Base-by-base conservation (phyloP, 768 basidiomycete genomes). In the Udeniomyces megalosporus region DNA sequence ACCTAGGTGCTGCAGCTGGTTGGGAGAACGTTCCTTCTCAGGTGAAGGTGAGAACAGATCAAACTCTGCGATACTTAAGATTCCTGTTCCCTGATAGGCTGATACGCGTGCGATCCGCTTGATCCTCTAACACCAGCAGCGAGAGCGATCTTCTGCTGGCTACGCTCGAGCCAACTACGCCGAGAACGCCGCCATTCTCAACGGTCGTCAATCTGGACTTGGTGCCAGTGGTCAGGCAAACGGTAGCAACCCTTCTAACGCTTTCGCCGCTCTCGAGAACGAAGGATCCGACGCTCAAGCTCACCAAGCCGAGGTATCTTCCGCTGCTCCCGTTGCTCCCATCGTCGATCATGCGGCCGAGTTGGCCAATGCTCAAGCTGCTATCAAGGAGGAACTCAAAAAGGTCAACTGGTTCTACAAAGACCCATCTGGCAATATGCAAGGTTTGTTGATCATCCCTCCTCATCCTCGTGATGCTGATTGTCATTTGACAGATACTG, bases 391-490 rank as follows among this genome's bases (percentile, higher is more conserved):
- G 42, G 60, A 46, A 26, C 38, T 63, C 29, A 53, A 50, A 35
- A 32, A 57, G 35, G 62, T 63, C 24, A 82, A 88, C 71, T 96
- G 91, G 91, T 85, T 83, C 26, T 96, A 96, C 73, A 80, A 89
- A 54, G 91, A 96, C 71, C 90, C 89, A 22, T 81, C 85, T 67
- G 89, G 91, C n/a, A 81, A 85, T 63, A 76, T 92, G 46, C 91
- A 96, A 81, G 91, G 90, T 88, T 68, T 67, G 74, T 67, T 6
- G n/a, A n/a, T n/a, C n/a, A n/a, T n/a, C n/a, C n/a, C n/a, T n/a
- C n/a, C n/a, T n/a, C n/a, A n/a, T n/a, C n/a, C n/a, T n/a, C n/a
- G n/a, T n/a, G n/a, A n/a, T n/a, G n/a, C n/a, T n/a, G n/a, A n/a
- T n/a, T n/a, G n/a, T n/a, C n/a, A n/a, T n/a, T n/a, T n/a, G n/a